phyloP scores from a whole-genome alignment of 1,284 basidiomycete species.

The Mycena sp. region DNA sequence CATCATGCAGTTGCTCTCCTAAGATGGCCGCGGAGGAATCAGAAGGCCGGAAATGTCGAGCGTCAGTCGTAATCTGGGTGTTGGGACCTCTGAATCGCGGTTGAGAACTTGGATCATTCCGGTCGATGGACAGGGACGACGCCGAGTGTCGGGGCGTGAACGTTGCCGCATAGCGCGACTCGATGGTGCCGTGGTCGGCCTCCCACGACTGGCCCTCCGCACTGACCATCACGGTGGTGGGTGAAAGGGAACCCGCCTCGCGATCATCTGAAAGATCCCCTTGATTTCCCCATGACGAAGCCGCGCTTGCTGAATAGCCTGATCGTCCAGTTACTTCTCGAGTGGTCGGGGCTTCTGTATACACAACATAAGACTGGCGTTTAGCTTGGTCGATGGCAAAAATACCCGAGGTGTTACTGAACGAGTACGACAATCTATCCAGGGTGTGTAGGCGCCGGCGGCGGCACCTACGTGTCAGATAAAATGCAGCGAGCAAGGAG shows the following conservation, averaged over 20 bases:
- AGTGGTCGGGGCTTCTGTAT: neutral
- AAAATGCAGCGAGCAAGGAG: conserved; percentile 8
- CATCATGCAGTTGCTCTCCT: neutral
- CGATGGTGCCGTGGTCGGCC: conserved; percentile 11
- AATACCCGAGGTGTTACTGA: conserved; percentile 8
- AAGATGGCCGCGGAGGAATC: neutral
- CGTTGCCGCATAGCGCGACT: conserved; percentile 15
- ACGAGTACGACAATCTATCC: conserved; percentile 17
- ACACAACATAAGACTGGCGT: neutral
- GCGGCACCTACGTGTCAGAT: conserved; percentile 12
- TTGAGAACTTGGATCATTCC: conserved; percentile 19
- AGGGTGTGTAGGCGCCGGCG: neutral
- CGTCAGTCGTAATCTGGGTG: conserved; percentile 22
- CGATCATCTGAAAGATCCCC: conserved; percentile 23
- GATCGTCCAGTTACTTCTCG: conserved; percentile 21
- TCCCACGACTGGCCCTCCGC: conserved; percentile 12
- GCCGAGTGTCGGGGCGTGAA: conserved; percentile 12
- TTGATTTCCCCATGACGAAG: conserved; percentile 29
- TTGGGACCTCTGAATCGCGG: conserved; percentile 16
- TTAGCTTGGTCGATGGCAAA: neutral
- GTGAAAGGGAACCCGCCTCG: neutral
- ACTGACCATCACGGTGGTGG: neutral
- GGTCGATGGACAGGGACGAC: conserved; percentile 19
- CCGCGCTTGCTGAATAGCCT: conserved; percentile 20
- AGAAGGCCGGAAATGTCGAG: neutral